Evolutionary conservation across 441 rosid genomes (phyloP), one percentile per base, ranked within the genome.

Genomic region (Populus trichocarpa): DNA sequence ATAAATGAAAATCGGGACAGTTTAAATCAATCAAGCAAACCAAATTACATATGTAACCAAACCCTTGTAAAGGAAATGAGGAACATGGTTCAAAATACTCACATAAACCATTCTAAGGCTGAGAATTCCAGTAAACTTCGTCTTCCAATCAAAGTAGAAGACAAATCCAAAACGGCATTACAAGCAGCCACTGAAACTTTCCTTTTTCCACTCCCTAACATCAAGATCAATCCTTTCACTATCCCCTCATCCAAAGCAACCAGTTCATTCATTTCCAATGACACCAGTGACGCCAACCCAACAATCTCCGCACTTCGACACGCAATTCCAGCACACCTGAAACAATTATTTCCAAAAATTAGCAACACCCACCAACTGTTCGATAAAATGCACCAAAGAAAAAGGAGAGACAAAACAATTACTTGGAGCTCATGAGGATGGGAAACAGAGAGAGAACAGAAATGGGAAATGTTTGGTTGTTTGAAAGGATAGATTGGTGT

Each of bases 141-240:
- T 72, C 87, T 80, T 69, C 89, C 92, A 35, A 81, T 23, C 22
- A 71, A 84, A 75, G 90, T 84, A 25, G 87, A 77, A 28, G 86
- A 89, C 78, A 89, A 79, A 86, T 90, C 94, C 85, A 86, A 78
- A 67, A 90, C 67, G 42, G 88, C 86, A 79, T 83, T 77, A 66
- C 91, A 88, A 22, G 85, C 89, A 70, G 86, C 86, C 77, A 72
- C 13, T 67, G 84, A 79, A 72, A 89, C 83, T 53, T 53, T 75
- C 75, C 75, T 79, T 23, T 33, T 59, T 20, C 78, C 67, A 75
- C 78, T 75, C 69, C 81, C 78, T 23, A 88, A 22, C 77, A 71
- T 79, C 67, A 68, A 79, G 30, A 89, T 33, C 26, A 90, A 69
- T 73, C 76, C 78, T 82, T 76, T 83, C 75, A 90, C 74, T 50